Conservation (phyloP, 768 basidiomycete species). For the Glaciozyma antarctica region DNA sequence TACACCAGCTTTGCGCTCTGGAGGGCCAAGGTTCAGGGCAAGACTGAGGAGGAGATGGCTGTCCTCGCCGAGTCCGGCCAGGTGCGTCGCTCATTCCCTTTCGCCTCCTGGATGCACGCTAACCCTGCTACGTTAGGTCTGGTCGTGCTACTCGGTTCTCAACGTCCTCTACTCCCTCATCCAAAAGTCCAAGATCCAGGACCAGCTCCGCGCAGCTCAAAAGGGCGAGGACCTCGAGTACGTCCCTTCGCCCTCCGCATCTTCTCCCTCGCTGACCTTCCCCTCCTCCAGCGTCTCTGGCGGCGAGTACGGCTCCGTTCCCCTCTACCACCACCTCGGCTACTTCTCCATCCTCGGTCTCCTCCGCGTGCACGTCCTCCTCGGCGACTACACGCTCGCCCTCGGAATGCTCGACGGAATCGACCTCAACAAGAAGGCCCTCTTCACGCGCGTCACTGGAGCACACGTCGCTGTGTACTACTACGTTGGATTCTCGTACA, state of each 20-base stretch:
- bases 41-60: conserved; percentile 78
- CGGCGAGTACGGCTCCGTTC: conserved; percentile 82
- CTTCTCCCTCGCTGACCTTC: background rate
- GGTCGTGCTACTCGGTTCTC: conserved; percentile 96
- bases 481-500: conserved; percentile 93
- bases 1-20: conserved; percentile 94
- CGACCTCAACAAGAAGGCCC: conserved; percentile 65
- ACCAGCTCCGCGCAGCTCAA: conserved; percentile 74
- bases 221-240: conserved; percentile 61
- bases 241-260: background rate
- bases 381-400: conserved; percentile 91
- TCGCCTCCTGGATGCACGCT: conserved; percentile 21
- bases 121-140: conserved; percentile 50
- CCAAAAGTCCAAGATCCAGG: conserved; percentile 91
- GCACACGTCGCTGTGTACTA: conserved; percentile 92
- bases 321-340: conserved; percentile 87
- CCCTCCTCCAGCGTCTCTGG: conserved; percentile 57
- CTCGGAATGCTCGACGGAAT: conserved; percentile 91
- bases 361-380: conserved; percentile 84
- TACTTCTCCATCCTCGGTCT: conserved; percentile 96
- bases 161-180: conserved; percentile 98
- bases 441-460: conserved; percentile 69
- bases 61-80: conserved; percentile 69
- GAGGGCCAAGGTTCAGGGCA: conserved; percentile 60
- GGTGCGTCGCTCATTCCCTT: conserved; percentile 35